phyloP scores from a whole-genome alignment of 2,329 filamentous ascomycete species.

The Curvularia verruculosa region DNA sequence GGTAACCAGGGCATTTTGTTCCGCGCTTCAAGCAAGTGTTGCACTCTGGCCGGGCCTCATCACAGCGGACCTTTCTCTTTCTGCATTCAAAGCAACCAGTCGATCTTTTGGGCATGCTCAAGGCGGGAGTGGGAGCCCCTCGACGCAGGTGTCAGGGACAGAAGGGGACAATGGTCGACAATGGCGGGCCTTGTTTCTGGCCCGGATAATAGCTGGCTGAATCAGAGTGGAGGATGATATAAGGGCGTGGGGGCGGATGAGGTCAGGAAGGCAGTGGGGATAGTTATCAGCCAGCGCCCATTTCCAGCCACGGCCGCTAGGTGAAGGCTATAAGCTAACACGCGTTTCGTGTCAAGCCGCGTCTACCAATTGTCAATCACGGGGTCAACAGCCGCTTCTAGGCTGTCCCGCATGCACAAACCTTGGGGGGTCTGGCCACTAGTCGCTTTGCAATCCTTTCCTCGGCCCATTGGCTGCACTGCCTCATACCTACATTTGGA shows the following conservation, averaged over 20 bases:
- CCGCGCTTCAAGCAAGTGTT: slow-evolving; percentile 43
- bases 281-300: slow-evolving; percentile 4
- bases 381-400: slow-evolving; percentile 6
- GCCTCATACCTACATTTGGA: background rate
- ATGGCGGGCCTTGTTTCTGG: background rate
- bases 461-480: slow-evolving; percentile 2
- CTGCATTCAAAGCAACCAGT: slow-evolving; percentile 47
- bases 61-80: slow-evolving; percentile 47
- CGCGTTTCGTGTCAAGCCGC: slow-evolving; percentile 15
- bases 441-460: background rate
- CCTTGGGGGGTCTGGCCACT: slow-evolving; percentile 2
- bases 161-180: background rate
- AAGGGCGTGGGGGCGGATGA: background rate
- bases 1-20: slow-evolving; percentile 46
- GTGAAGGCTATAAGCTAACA: slow-evolving; percentile 17
- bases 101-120: slow-evolving; percentile 46
- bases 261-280: slow-evolving; percentile 3
- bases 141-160: slow-evolving; percentile 7
- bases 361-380: slow-evolving; percentile 11
- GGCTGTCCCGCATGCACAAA: slow-evolving; percentile 11
- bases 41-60: slow-evolving; percentile 46
- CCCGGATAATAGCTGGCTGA: background rate
- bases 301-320: slow-evolving; percentile 9
- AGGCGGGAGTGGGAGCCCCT: slow-evolving; percentile 11
- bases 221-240: slow-evolving; percentile 7